phyloP scores from a whole-genome alignment of 768 basidiomycete species.

The Antrodiella citrinella region DNA sequence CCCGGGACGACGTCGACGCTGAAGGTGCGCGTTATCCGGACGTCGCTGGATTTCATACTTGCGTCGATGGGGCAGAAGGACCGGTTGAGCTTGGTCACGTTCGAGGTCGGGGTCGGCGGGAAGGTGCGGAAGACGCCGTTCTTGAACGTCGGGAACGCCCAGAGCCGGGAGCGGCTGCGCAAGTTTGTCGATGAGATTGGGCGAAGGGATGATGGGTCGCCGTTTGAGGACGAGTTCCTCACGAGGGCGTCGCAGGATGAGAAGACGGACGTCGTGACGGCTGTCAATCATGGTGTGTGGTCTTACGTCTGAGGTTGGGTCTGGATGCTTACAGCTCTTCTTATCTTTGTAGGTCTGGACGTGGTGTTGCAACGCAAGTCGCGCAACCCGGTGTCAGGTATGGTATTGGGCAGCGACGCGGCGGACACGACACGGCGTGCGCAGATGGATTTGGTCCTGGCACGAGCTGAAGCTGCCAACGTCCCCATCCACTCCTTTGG shows the following conservation, averaged over 20 bases:
- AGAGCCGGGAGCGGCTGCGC: slow-evolving; percentile 61
- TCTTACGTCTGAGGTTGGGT: too few species aligned
- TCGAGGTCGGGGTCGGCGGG: slow-evolving; percentile 80
- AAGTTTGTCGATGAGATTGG: slow-evolving; percentile 74
- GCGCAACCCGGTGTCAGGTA: slow-evolving; percentile 83
- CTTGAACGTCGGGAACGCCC: slow-evolving; percentile 58
- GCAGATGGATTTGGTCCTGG: slow-evolving; percentile 97
- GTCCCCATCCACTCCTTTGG: slow-evolving; percentile 97
- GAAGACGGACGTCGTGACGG: slow-evolving; percentile 95
- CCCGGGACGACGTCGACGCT: slow-evolving; percentile 80
- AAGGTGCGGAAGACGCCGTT: slow-evolving; percentile 92
- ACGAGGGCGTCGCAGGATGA: slow-evolving; percentile 79
- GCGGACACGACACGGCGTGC: slow-evolving; percentile 87
- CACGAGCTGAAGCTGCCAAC: slow-evolving; percentile 93
- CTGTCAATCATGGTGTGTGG: slow-evolving; percentile 81
- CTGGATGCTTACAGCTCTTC: too few species aligned
- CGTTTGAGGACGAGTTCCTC: slow-evolving; percentile 49
- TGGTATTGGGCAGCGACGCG: slow-evolving; percentile 90
- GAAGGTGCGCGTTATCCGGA: slow-evolving; percentile 83
- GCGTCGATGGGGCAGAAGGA: slow-evolving; percentile 71
- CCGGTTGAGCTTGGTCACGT: slow-evolving; percentile 85
- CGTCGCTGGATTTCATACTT: slow-evolving; percentile 80
- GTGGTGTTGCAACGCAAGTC: slow-evolving; percentile 90
- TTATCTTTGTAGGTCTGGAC: slow-evolving; percentile 60
- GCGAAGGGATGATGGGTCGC: slow-evolving; percentile 23